phyloP scores from a whole-genome alignment of 139 green algal genomes.

The Micractinium conductrix region DNA sequence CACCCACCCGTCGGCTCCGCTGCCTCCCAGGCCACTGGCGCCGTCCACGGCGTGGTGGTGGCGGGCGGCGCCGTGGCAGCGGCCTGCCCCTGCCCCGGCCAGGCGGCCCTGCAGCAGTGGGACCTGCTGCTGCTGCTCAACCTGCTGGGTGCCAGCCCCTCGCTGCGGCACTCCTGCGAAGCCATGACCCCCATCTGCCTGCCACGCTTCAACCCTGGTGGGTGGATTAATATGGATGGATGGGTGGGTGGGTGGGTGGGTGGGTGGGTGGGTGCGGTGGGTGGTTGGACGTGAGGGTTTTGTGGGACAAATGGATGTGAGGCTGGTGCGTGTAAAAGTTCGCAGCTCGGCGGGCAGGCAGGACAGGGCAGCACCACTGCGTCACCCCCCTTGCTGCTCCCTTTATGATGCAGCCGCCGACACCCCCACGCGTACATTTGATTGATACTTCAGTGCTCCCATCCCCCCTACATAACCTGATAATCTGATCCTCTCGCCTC shows the following conservation, averaged over 20 bases:
- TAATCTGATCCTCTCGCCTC: too few species aligned
- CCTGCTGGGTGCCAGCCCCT: constrained; percentile 71
- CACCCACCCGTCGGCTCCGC: not conserved
- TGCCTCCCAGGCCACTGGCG: constrained; percentile 39
- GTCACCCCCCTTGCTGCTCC: too few species aligned
- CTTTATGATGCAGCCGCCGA: too few species aligned
- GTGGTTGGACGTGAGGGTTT: not conserved
- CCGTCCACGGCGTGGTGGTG: constrained; percentile 68
- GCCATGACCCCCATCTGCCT: constrained; percentile 86
- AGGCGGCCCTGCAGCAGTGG: constrained; percentile 57
- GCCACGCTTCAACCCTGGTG: constrained; percentile 74
- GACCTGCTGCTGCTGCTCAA: constrained; percentile 86
- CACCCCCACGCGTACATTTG: too few species aligned
- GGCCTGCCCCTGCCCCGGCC: constrained; percentile 30
- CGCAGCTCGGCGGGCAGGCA: too few species aligned
- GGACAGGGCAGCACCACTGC: too few species aligned
- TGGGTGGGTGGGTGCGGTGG: not conserved
- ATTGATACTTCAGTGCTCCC: too few species aligned
- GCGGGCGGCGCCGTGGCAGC: constrained; percentile 48
- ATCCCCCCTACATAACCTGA: too few species aligned
- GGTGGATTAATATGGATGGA: not conserved
- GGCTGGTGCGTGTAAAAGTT: too few species aligned
- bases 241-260: not conserved
- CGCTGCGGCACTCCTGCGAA: constrained; percentile 63
- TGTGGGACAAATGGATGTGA: not conserved